A percentile compares a stretch with the other conserved stretches of the same genome.
Conservation (phyloP, 148 eudicot species). For the Cornus kousa region DNA sequence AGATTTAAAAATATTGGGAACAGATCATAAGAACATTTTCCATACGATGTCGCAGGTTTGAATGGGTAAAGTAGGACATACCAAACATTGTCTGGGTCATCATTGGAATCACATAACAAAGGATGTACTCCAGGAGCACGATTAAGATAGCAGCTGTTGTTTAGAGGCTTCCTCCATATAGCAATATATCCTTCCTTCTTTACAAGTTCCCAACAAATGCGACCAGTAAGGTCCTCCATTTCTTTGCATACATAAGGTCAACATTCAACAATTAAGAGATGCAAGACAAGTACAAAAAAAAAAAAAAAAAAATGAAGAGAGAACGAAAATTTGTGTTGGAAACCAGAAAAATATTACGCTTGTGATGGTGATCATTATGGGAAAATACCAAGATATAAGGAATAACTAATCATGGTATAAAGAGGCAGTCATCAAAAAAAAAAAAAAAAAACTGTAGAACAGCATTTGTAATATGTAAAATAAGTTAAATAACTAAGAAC, state of each 20-base stretch:
- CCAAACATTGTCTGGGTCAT: conserved; percentile 77
- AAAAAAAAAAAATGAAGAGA: background rate
- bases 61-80: conserved; percentile 19
- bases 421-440: background rate
- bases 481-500: background rate
- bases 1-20: background rate
- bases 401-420: background rate
- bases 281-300: background rate
- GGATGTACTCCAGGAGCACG: conserved; percentile 47
- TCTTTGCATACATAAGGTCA: conserved; percentile 28
- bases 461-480: background rate
- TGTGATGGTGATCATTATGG: background rate
- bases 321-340: background rate
- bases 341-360: background rate
- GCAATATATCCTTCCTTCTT: conserved; percentile 67
- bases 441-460: background rate
- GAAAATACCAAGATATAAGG: background rate
- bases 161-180: conserved; percentile 73
- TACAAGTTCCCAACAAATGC: conserved; percentile 68
- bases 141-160: conserved; percentile 65
- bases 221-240: conserved; percentile 63
- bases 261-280: background rate
- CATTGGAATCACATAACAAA: conserved; percentile 51
- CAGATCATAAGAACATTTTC: background rate
- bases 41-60: background rate